These are phyloP conservation scores for maize (Zea mays) DNA, from an alignment of 176 grass and related monocot genomes.

Conservation along the genomic window DNA sequence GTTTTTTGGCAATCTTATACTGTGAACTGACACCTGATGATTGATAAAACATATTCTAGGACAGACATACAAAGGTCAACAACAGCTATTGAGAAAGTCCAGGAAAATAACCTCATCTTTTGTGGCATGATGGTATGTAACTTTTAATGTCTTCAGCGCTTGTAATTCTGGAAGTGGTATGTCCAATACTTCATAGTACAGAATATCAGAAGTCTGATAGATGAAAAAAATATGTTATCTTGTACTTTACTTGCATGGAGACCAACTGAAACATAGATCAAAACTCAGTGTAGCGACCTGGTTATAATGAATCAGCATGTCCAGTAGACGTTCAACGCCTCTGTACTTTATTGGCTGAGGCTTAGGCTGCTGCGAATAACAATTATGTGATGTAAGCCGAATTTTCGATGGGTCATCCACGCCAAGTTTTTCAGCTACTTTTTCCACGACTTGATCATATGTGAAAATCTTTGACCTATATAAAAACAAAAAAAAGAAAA, in stretches of 20 bases:
- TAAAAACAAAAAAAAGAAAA: constrained; percentile 38
- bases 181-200: constrained; percentile 98
- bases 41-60: constrained; percentile 46
- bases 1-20: constrained; percentile 94
- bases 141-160: constrained; percentile 92
- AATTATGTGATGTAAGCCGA: constrained; percentile 95
- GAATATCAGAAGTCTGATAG: constrained; percentile 92
- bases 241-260: not conserved
- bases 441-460: constrained; percentile 97
- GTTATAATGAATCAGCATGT: constrained; percentile 97
- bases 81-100: not conserved
- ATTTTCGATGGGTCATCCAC: constrained; percentile 95
- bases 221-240: constrained; percentile 41
- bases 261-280: constrained; percentile 22
- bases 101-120: constrained; percentile 80
- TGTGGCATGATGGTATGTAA: constrained; percentile 85
- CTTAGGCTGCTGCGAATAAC: constrained; percentile 98
- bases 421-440: constrained; percentile 79
- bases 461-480: constrained; percentile 86
- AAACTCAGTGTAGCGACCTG: constrained; percentile 55
- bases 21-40: constrained; percentile 82
- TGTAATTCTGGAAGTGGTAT: constrained; percentile 97
- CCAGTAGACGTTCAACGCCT: constrained; percentile 75
- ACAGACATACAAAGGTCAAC: not conserved
- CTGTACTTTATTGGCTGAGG: constrained; percentile 98